Conservation (phyloP, 108 stramenopile species). For the Hondaea fermentalgiana region DNA sequence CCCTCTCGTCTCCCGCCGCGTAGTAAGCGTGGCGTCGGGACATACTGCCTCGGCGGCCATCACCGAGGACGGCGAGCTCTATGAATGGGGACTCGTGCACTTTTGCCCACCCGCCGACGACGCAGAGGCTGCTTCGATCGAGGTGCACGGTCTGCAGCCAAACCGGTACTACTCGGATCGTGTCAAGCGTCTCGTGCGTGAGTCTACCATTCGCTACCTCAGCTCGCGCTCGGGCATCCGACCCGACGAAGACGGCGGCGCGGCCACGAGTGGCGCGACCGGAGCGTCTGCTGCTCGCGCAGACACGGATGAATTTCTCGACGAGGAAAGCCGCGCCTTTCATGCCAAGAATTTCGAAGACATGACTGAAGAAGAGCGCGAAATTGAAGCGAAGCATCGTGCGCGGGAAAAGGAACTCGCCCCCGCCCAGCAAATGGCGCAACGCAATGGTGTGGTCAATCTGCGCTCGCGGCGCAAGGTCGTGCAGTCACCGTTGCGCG, state of each 20-base stretch:
- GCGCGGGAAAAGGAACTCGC: neutral
- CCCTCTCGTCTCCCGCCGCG: neutral
- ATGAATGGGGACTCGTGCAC: conserved; percentile 12
- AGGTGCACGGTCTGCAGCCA: neutral
- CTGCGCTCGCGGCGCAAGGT: neutral
- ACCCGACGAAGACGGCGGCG: neutral
- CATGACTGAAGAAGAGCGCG: neutral
- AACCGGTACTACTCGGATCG: neutral
- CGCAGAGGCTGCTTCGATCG: neutral
- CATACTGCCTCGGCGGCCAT: neutral
- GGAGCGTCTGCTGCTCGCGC: neutral
- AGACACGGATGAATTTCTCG: neutral
- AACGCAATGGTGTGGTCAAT: neutral
- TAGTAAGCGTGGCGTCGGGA: neutral
- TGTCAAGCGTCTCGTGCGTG: neutral
- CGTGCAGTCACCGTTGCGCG: neutral
- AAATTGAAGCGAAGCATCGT: neutral
- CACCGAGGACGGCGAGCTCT: conserved; percentile 9
- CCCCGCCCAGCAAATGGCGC: neutral
- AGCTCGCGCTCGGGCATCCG: neutral
- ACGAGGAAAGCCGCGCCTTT: neutral
- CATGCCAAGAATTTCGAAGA: neutral
- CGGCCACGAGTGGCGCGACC: neutral
- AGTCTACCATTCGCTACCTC: neutral
- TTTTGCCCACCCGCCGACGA: neutral